These are phyloP conservation scores for Aechmea fasciata DNA, from an alignment of 176 grass and related monocot genomes.

Conservation along the genomic window DNA sequence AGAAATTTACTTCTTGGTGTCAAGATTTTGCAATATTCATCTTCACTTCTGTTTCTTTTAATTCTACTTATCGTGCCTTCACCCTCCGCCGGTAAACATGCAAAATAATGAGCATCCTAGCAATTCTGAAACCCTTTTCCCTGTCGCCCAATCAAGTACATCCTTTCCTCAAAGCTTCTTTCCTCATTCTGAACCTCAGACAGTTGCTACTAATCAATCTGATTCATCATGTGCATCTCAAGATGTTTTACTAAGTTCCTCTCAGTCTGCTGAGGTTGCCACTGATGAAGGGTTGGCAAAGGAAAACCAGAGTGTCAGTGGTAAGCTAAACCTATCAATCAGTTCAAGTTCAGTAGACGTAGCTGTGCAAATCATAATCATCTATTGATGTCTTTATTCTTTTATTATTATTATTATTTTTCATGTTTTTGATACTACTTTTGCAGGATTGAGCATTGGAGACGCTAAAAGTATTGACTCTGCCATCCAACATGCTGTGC, in stretches of 20 bases:
- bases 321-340: not conserved
- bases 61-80: slow-evolving; percentile 19
- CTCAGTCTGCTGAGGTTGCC: not conserved
- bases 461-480: slow-evolving; percentile 42
- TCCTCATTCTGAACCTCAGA: not conserved
- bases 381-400: not conserved
- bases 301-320: not conserved
- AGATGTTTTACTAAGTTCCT: slow-evolving; percentile 11
- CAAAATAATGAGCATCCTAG: slow-evolving; percentile 13
- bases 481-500: slow-evolving; percentile 64
- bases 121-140: slow-evolving; percentile 13
- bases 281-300: not conserved
- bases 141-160: slow-evolving; percentile 10
- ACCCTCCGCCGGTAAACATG: slow-evolving; percentile 10
- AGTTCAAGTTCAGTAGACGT: not conserved
- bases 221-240: not conserved
- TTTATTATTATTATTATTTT: not conserved
- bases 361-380: not conserved
- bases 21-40: slow-evolving; percentile 21
- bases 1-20: slow-evolving; percentile 52
- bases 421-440: slow-evolving; percentile 8
- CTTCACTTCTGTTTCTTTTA: slow-evolving; percentile 17
- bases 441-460: not conserved
- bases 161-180: slow-evolving; percentile 16
- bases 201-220: not conserved